Percentiles rank a stretch among this genome's conserved stretches.
phyloP scores from a whole-genome alignment of 257 asterid species.

The Fraxinus pennsylvanica region DNA sequence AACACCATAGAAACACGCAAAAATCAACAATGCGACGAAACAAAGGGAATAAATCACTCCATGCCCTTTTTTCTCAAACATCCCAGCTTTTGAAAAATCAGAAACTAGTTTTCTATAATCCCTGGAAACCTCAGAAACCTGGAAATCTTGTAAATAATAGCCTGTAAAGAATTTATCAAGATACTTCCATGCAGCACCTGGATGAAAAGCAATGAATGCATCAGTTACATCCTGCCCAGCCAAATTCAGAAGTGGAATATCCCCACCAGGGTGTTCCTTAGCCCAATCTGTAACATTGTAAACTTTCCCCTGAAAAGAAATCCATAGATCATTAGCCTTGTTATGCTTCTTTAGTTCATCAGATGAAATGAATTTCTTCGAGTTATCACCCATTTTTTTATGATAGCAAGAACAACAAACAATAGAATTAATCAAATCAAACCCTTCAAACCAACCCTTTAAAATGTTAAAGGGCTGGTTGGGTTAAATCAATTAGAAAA shows the following conservation, averaged over 20 bases:
- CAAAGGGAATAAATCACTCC: conserved; percentile 32
- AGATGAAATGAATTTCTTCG: conserved; percentile 22
- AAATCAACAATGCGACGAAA: conserved; percentile 28
- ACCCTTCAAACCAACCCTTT: neutral
- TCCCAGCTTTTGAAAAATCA: conserved; percentile 30
- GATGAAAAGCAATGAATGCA: conserved; percentile 38
- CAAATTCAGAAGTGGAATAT: conserved; percentile 19
- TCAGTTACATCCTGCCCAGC: conserved; percentile 33
- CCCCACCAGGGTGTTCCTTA: conserved; percentile 33
- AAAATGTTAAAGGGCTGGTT: neutral
- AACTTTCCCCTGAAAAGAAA: conserved; percentile 28
- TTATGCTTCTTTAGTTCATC: conserved; percentile 30
- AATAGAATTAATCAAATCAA: neutral
- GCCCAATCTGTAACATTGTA: conserved; percentile 34
- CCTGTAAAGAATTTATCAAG: conserved; percentile 44
- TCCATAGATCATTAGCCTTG: conserved; percentile 27
- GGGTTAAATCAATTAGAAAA: neutral
- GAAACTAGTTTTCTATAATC: conserved; percentile 37
- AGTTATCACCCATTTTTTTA: neutral
- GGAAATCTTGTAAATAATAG: conserved; percentile 33
- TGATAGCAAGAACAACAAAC: neutral
- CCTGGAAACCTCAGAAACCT: conserved; percentile 40
- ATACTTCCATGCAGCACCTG: conserved; percentile 39
- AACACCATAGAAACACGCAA: conserved; percentile 33
- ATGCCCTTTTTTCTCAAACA: conserved; percentile 50